phyloP scores from a whole-genome alignment of 2,329 filamentous ascomycete species.

The Ceratocystis cubensis region DNA sequence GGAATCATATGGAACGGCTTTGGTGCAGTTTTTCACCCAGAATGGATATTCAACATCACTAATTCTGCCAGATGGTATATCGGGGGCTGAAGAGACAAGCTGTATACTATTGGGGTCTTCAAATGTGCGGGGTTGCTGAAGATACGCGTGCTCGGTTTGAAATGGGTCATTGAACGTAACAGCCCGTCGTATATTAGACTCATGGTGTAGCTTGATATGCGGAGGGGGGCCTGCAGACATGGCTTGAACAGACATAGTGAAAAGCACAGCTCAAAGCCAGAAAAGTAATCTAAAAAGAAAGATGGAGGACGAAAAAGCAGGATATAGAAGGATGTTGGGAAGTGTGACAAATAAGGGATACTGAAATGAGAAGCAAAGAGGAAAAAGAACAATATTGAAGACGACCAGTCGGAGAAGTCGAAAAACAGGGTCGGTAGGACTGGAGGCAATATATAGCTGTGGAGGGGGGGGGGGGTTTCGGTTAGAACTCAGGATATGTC shows the following conservation, averaged over 20 bases:
- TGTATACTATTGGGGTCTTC: constrained; percentile 9
- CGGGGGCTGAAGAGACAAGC: constrained; percentile 8
- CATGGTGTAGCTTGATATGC: background rate
- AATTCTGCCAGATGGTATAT: constrained; percentile 6
- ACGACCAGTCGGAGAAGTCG: background rate
- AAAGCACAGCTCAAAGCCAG: background rate
- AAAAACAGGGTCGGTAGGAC: background rate
- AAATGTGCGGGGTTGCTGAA: constrained; percentile 14
- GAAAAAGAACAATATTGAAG: background rate
- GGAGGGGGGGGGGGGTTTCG: background rate
- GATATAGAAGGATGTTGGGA: background rate
- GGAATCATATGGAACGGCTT: constrained; percentile 10
- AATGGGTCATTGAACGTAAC: constrained; percentile 14
- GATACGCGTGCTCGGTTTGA: background rate
- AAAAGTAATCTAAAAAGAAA: background rate
- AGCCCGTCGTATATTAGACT: background rate
- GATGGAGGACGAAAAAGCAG: background rate
- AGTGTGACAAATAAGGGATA: background rate
- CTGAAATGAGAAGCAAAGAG: background rate
- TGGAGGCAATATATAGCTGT: background rate
- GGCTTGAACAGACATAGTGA: constrained; percentile 9
- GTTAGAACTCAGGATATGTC: background rate
- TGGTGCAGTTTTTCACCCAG: constrained; percentile 12
- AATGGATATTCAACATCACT: constrained; percentile 13
- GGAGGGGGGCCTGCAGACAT: constrained; percentile 6